Percentiles rank a stretch among this genome's conserved stretches.
These are phyloP conservation scores for Tuber microsphaerosporum DNA, from an alignment of 495 filamentous ascomycete genomes.

Conservation along the genomic window DNA sequence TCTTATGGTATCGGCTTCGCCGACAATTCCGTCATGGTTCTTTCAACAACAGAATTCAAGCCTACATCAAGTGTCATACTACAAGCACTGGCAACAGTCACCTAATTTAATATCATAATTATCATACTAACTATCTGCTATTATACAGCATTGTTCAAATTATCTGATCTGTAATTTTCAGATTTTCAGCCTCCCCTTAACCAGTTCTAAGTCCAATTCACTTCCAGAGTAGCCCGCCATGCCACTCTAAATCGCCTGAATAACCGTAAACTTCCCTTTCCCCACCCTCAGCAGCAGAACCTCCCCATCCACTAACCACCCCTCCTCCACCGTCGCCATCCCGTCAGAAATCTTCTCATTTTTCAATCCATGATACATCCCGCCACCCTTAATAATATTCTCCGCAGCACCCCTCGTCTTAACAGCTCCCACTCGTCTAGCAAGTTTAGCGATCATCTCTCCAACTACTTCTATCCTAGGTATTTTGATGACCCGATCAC, in stretches of 20 bases:
- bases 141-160: too few relatives aligned
- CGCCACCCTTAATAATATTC: slow-evolving; percentile 31
- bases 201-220: not conserved
- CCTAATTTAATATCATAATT: too few relatives aligned
- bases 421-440: slow-evolving; percentile 22
- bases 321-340: slow-evolving; percentile 21
- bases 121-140: too few relatives aligned
- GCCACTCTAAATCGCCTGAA: slow-evolving; percentile 15
- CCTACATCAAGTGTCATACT: slow-evolving; percentile 72
- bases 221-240: not conserved
- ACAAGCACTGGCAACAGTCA: too few relatives aligned
- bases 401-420: slow-evolving; percentile 29
- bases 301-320: slow-evolving; percentile 37
- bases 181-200: too few relatives aligned
- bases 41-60: slow-evolving; percentile 80
- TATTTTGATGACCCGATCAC: slow-evolving; percentile 22
- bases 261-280: slow-evolving; percentile 36
- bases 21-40: slow-evolving; percentile 80
- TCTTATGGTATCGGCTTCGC: slow-evolving; percentile 76
- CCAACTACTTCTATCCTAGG: slow-evolving; percentile 29
- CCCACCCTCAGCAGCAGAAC: slow-evolving; percentile 38
- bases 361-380: slow-evolving; percentile 33
- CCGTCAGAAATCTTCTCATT: slow-evolving; percentile 20
- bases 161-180: too few relatives aligned
- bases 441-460: slow-evolving; percentile 31